phyloP scores from a whole-genome alignment of 495 filamentous ascomycete species.

The Penicillium soppii region DNA sequence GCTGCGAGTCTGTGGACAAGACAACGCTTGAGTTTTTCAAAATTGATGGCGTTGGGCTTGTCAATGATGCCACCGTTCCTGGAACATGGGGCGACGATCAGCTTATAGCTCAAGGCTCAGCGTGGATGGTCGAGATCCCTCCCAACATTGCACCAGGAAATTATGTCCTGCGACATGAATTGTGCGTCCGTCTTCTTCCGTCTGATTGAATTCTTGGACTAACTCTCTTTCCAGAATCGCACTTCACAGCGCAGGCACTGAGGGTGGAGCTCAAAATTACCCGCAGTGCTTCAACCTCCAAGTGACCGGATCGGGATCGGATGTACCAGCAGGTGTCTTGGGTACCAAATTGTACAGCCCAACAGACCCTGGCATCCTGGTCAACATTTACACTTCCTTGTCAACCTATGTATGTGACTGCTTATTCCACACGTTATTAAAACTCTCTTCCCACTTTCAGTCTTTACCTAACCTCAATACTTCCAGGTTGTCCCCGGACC shows the following conservation, averaged over 20 bases:
- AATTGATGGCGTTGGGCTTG: conserved; percentile 62
- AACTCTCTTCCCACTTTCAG: not conserved
- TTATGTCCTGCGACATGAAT: conserved; percentile 74
- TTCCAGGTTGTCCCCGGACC: conserved; percentile 46
- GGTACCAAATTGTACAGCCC: conserved; percentile 59
- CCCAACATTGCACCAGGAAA: conserved; percentile 60
- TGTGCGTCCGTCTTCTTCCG: not conserved
- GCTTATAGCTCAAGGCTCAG: conserved; percentile 62
- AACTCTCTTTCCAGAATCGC: conserved; percentile 52
- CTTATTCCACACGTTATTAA: not conserved
- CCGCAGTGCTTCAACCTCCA: conserved; percentile 74
- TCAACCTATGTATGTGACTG: conserved; percentile 33
- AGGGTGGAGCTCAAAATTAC: conserved; percentile 70
- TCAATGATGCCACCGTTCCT: conserved; percentile 43
- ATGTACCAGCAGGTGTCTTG: conserved; percentile 52
- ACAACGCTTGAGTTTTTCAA: conserved; percentile 69
- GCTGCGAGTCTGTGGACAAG: conserved; percentile 63
- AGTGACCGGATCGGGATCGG: conserved; percentile 61
- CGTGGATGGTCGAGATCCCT: conserved; percentile 67
- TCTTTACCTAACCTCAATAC: not conserved
- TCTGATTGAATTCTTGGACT: not conserved
- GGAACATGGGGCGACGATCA: conserved; percentile 66
- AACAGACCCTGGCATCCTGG: conserved; percentile 59
- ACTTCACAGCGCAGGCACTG: conserved; percentile 57
- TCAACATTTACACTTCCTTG: conserved; percentile 57